A percentile compares a stretch with the other conserved stretches of the same genome.
phyloP scores from a whole-genome alignment of 805 yeast species.

The Schwanniomyces occidentalis region DNA sequence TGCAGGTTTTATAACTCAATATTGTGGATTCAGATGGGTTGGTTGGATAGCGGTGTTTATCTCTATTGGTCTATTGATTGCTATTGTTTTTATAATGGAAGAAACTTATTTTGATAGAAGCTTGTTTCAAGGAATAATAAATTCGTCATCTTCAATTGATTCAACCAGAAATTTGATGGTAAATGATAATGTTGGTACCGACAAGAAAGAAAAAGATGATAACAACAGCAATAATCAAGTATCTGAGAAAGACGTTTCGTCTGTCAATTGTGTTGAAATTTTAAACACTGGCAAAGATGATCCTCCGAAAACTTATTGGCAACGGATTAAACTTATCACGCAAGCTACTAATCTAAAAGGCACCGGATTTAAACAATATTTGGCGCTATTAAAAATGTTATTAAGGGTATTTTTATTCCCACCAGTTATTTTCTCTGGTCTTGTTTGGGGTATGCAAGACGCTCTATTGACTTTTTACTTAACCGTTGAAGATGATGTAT shows the following conservation, averaged over 20 bases:
- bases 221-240: constrained; percentile 6
- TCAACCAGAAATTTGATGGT: background rate
- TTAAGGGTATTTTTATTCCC: constrained; percentile 37
- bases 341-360: constrained; percentile 37
- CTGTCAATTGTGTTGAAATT: constrained; percentile 47
- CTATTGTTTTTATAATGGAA: constrained; percentile 49
- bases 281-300: constrained; percentile 29
- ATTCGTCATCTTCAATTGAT: constrained; percentile 2
- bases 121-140: constrained; percentile 15
- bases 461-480: constrained; percentile 40
- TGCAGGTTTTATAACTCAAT: constrained; percentile 56
- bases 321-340: constrained; percentile 33
- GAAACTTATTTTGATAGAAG: constrained; percentile 51
- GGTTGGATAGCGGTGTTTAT: constrained; percentile 49
- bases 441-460: constrained; percentile 42
- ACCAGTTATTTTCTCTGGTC: constrained; percentile 36
- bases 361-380: constrained; percentile 42
- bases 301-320: constrained; percentile 24
- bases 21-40: constrained; percentile 55
- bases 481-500: constrained; percentile 39
- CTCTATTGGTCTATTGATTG: constrained; percentile 42
- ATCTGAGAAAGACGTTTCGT: background rate
- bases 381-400: constrained; percentile 30
- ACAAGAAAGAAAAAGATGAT: constrained; percentile 9
- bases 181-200: constrained; percentile 9